phyloP scores from a whole-genome alignment of 495 filamentous ascomycete genomes.

The Penicillium paradoxum region DNA sequence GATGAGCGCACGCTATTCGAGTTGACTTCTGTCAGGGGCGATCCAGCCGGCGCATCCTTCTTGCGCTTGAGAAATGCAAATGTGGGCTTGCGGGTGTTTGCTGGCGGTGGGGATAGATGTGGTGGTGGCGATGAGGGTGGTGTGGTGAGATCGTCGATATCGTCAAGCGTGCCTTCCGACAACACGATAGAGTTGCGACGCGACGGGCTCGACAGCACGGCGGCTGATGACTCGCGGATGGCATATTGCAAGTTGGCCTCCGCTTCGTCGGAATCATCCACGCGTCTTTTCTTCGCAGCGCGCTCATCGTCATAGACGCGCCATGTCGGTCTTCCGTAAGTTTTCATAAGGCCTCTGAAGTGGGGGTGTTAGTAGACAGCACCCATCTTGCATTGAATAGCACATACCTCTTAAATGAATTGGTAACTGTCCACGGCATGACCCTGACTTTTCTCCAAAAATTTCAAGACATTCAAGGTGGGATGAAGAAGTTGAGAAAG shows the following conservation, averaged over 20 bases:
- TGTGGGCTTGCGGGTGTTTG: constrained; percentile 49
- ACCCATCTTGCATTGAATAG: background rate
- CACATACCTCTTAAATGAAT: constrained; percentile 52
- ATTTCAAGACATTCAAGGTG: constrained; percentile 14
- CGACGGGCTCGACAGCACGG: constrained; percentile 46
- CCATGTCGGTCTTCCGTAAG: constrained; percentile 47
- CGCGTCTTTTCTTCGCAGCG: constrained; percentile 46
- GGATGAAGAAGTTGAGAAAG: constrained; percentile 8
- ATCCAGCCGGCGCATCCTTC: constrained; percentile 31
- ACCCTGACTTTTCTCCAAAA: constrained; percentile 21
- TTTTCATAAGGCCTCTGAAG: constrained; percentile 48
- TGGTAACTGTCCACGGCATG: constrained; percentile 55
- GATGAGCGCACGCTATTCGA: constrained; percentile 46
- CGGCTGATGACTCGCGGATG: constrained; percentile 47
- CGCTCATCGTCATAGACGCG: constrained; percentile 47
- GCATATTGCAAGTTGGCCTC: constrained; percentile 45
- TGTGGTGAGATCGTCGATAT: constrained; percentile 43
- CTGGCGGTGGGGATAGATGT: constrained; percentile 52
- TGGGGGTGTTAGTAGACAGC: background rate
- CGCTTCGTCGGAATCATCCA: constrained; percentile 44
- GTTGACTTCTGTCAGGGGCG: constrained; percentile 48
- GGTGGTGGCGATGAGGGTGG: constrained; percentile 52
- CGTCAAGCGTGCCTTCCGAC: constrained; percentile 45
- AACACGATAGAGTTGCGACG: constrained; percentile 44
- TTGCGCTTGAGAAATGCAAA: constrained; percentile 54